Base-by-base conservation (phyloP, 1,284 basidiomycete species). In the Veloboletus limbatus region DNA sequence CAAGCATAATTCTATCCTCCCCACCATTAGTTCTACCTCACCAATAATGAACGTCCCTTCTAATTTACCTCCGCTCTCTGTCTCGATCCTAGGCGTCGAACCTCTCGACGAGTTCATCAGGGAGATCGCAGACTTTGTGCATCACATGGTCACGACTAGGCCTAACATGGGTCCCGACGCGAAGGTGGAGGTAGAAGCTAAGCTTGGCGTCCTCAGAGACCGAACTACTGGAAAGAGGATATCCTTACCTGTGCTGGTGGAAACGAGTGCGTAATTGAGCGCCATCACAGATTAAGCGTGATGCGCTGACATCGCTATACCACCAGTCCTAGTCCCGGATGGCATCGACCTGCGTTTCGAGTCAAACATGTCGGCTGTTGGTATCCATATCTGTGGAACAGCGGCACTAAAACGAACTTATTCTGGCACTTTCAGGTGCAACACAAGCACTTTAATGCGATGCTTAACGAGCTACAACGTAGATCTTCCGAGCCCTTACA, bases 41-140 rank as follows among this genome's bases (percentile, higher is more conserved):
- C 49, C 59, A 24, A 45, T 35, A 21, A 63, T 66, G 65, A 49
- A 52, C 66, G 54, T 59, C 35, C 21, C 49, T 38, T 28, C 51
- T 22, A 54, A 45, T 44, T 54, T 82, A n/a, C 82, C 82, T 4
- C 83, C 85, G 3, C 76, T 96, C 24, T 90, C 91, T 18, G 79
- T 92, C 17, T 92, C 89, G 17, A 92, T 97, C 56, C 85, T 98
- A 35, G 92, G 91, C 47, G 84, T 95, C 40, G 91, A 95, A 59
- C 94, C 96, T 3, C 72, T 94, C 31, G 95, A 98, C 69, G 95
- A 97, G 63, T 95, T 98, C 64, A 92, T 94, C 51, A 81, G 80
- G 59, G 86, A 91, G 57, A 78, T 99, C 37, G 94, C 91, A 20
- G 92, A 97, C 66, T 99, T 93, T 69, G 75, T 98, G 20, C 79